Evolutionary conservation across 345 rosid genomes (phyloP), one percentile per base, ranked within the genome.

Genomic region (Bruguiera parviflora): DNA sequence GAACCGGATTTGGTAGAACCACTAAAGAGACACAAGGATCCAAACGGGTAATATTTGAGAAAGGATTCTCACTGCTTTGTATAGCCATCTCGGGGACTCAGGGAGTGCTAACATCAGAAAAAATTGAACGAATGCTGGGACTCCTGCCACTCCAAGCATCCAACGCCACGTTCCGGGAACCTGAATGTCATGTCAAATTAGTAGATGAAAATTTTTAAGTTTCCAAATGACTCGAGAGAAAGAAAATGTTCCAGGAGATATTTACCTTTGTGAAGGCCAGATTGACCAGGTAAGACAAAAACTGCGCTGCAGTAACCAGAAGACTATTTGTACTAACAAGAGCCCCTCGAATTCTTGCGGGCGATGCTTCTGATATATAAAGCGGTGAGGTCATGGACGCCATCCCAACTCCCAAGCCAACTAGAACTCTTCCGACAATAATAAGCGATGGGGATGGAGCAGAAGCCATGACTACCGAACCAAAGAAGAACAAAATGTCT

Each of bases 311-410:
- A 0, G 97, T 95, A 22, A 95, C 79, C 4, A 95, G 82, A 68
- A 95, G 75, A 19, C 96, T 96, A 25, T 90, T 95, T 1, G 87
- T 83, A 73, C 96, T 83, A 18, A 95, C 99, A 39, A 92, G 93
- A 2, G 99, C 97, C 1, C 97, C 99, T 74, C 97, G 62, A 22
- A 92, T 92, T 74, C 79, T 86, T 4, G 96, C 96, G 27, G 99
- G 99, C 19, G 97, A 95, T 22, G 92, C 85, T 71, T 95, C 96
- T 0, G 99, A 92, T 53, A 95, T 95, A 63, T 95, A 95, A 35
- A 95, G 95, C 29, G 99, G 97, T 0, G 99, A 67, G 0, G 96
- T 89, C 97, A 95, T 92, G 67, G 99, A 95, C 55, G 96, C 99
- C 96, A 87, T 92, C 57, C 97, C 97, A 5, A 92, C 97, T 11